Base-by-base conservation (phyloP, 108 stramenopile species). In the Skeletonema marinoi region DNA sequence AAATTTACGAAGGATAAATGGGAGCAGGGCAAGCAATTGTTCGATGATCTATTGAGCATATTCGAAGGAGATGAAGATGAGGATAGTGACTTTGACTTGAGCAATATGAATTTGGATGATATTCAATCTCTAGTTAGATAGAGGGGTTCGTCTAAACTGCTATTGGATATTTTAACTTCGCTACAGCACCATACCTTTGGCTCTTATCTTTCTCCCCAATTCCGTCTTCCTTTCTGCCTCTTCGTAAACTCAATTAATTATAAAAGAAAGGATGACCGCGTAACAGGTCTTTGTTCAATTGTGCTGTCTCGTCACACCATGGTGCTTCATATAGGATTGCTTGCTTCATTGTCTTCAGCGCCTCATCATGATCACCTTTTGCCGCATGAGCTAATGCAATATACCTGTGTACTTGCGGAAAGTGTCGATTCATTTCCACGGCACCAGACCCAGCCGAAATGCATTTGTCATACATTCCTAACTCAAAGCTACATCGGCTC, bases 331-430 rank as follows among this genome's bases (percentile, higher is more conserved):
- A 87, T 25, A 75, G 39, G 13, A 85, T 58, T 7, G 87, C 87
- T 25, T 63, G 51, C 21, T 59, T 74, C 87, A 87, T 82, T 29
- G 77, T 73, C 56, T 61, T 42, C 3, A 62, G 31, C 16, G 87
- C 84, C 46, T 21, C 61, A 29, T 46, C 71, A 42, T 25, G 30
- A 65, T 87, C 32, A 10, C 87, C 87, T 10, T 12, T 65, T 5
- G 77, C 84, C 60, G 65, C 73, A 13, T 81, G 71, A n/a, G 81
- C 59, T 29, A 88, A 61, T 21, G 87, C 87, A 3, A 84, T 13
- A 69, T 83, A 86, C 35, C 86, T 88, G 70, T 88, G 83, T 2
- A 86, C 75, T 17, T 73, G 74, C 5, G 87, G 87, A 51, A 81
- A 86, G 42, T 84, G 71, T 10, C 85, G 85, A 77, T 88, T 86